These are phyloP conservation scores for Oryza nivara DNA, from an alignment of 176 grass and related monocot species.

Conservation along the genomic window DNA sequence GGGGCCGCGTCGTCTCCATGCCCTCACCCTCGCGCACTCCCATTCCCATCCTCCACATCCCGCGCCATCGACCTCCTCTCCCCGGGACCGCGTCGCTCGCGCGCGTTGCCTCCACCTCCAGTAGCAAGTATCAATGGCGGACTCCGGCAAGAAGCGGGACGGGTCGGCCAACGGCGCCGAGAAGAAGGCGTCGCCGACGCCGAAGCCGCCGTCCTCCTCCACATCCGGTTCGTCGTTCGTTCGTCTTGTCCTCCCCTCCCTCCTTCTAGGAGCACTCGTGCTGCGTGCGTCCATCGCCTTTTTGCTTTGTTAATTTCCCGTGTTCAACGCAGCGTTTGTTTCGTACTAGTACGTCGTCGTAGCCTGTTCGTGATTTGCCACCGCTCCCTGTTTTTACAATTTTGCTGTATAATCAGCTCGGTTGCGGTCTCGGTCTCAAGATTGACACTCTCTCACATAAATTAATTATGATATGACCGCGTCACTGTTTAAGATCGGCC, in stretches of 20 bases:
- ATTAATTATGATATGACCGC: not conserved
- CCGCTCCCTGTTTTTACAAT: not conserved
- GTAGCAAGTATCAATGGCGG: constrained; percentile 21
- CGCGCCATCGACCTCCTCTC: too few species aligned
- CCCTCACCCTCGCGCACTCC: too few species aligned
- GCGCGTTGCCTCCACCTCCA: too few species aligned
- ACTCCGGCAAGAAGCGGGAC: constrained; percentile 11
- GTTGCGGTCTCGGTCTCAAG: not conserved
- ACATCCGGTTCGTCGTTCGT: constrained; percentile 24
- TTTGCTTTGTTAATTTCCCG: too few species aligned
- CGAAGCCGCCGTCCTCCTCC: constrained; percentile 23
- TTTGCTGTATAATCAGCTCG: not conserved
- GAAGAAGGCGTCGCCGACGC: constrained; percentile 1
- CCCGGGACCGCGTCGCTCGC: not conserved
- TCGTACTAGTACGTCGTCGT: too few species aligned
- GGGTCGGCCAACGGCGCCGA: not conserved
- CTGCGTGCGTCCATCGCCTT: not conserved
- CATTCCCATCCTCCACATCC: not conserved
- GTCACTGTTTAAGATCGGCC: not conserved
- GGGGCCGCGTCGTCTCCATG: too few species aligned
- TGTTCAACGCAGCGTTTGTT: not conserved
- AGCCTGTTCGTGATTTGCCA: not conserved
- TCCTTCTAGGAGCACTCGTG: not conserved
- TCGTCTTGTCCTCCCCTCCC: not conserved
- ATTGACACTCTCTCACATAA: not conserved